Evolutionary conservation across 164 flowering plant genomes (phyloP).

Genomic region (Berberis vulgaris): DNA sequence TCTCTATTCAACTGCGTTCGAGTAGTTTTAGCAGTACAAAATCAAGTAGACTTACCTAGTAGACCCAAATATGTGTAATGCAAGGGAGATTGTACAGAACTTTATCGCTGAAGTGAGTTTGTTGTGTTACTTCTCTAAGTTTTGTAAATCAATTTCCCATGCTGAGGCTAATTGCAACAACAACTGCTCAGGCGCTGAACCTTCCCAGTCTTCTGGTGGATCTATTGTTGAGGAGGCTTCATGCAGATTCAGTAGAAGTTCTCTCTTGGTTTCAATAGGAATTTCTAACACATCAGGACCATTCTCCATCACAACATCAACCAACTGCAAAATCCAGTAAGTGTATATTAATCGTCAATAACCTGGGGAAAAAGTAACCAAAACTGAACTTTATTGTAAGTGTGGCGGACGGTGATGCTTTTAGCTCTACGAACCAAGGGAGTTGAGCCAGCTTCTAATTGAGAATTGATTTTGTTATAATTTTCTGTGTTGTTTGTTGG

Average conservation of each 20-base stretch:
- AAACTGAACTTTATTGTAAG: not conserved
- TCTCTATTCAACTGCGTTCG: not conserved
- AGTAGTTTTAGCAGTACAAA: not conserved
- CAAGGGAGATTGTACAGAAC: not conserved
- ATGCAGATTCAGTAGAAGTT: conserved; percentile 56
- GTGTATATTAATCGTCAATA: too few species aligned
- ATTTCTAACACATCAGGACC: conserved; percentile 53
- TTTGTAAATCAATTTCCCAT: conserved; percentile 72
- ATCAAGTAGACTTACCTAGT: not conserved
- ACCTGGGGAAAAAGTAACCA: not conserved
- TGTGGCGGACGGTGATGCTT: not conserved
- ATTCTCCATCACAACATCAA: conserved; percentile 55
- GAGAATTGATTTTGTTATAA: too few species aligned
- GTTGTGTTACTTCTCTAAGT: conserved; percentile 34
- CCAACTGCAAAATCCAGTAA: conserved; percentile 36
- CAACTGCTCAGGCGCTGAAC: conserved; percentile 64
- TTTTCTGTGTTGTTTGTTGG: too few species aligned
- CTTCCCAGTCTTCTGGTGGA: conserved; percentile 85
- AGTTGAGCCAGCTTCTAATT: too few species aligned
- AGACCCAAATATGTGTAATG: not conserved
- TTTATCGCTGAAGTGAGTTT: not conserved
- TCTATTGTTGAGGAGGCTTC: conserved; percentile 59
- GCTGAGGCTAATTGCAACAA: conserved; percentile 78
- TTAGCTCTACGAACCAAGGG: too few species aligned
- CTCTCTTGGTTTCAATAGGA: conserved; percentile 64